phyloP scores from a whole-genome alignment of 495 filamentous ascomycete species.

The Penicillium roqueforti region DNA sequence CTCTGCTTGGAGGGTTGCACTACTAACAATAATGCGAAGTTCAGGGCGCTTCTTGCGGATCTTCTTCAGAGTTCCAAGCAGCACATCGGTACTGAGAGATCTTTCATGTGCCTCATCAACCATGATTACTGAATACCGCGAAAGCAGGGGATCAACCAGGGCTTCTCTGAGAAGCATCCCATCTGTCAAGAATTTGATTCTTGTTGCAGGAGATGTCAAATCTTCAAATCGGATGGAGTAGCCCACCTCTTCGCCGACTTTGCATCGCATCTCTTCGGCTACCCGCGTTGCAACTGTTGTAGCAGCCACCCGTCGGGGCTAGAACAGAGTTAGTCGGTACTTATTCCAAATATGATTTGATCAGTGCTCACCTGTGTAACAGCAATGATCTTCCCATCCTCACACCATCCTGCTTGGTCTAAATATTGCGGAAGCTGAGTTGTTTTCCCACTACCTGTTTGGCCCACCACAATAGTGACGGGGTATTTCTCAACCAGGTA shows the following conservation, averaged over 20 bases:
- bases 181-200: constrained; percentile 96
- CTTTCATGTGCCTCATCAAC: constrained; percentile 98
- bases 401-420: constrained; percentile 84
- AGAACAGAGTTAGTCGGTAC: constrained; percentile 17
- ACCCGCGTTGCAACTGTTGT: constrained; percentile 88
- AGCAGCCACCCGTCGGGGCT: constrained; percentile 90
- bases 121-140: constrained; percentile 96
- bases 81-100: constrained; percentile 87
- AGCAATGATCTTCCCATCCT: constrained; percentile 74
- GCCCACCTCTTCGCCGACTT: constrained; percentile 90
- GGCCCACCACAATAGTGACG: constrained; percentile 80
- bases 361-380: constrained; percentile 75
- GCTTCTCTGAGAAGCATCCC: constrained; percentile 92
- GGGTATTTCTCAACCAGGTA: constrained; percentile 73
- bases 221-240: constrained; percentile 98
- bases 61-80: constrained; percentile 93
- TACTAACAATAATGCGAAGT: constrained; percentile 85
- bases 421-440: constrained; percentile 88
- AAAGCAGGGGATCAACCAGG: constrained; percentile 86
- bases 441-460: constrained; percentile 89
- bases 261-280: constrained; percentile 87
- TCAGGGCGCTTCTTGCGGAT: constrained; percentile 79
- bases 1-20: constrained; percentile 90
- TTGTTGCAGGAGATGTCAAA: constrained; percentile 78
- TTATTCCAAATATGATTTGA: background rate